Conservation (phyloP, 352 stramenopile genomes). For the Phytophthora citrophthora region DNA sequence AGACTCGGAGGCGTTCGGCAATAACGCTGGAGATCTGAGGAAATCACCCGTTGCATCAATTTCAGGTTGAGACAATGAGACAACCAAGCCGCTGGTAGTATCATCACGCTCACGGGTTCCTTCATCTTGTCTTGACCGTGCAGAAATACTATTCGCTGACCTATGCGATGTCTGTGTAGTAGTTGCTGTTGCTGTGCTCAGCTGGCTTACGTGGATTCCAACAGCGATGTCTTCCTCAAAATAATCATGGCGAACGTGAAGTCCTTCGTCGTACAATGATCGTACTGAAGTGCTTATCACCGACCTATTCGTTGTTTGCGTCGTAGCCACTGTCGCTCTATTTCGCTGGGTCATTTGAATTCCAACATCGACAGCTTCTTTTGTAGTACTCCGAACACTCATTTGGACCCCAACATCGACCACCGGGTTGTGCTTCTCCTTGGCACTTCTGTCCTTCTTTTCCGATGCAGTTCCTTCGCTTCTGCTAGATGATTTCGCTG, state of each 20-base stretch:
- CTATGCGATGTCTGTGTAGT: neutral
- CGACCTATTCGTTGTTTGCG: neutral
- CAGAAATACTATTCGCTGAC: slow-evolving; percentile 5
- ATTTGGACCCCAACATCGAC: slow-evolving; percentile 19
- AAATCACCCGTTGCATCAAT: neutral
- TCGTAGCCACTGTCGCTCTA: neutral
- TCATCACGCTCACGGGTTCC: slow-evolving; percentile 1
- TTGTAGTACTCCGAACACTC: neutral
- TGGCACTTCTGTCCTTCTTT: slow-evolving; percentile 18
- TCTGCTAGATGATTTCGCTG: slow-evolving; percentile 23
- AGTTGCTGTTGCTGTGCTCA: neutral
- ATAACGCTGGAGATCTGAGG: neutral
- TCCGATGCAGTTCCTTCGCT: slow-evolving; percentile 9
- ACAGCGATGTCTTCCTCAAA: too few species aligned
- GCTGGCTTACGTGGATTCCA: neutral
- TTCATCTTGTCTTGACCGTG: slow-evolving; percentile 14
- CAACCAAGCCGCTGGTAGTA: neutral
- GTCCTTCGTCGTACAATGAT: slow-evolving; percentile 12
- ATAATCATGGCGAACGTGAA: slow-evolving; percentile 1
- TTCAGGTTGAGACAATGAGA: neutral
- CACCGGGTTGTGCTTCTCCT: neutral
- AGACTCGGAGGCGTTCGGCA: neutral
- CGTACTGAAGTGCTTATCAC: neutral
- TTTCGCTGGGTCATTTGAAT: neutral
- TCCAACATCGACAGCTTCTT: slow-evolving; percentile 1